These are phyloP conservation scores for Striga asiatica DNA, from an alignment of 257 asterid species.

Conservation along the genomic window DNA sequence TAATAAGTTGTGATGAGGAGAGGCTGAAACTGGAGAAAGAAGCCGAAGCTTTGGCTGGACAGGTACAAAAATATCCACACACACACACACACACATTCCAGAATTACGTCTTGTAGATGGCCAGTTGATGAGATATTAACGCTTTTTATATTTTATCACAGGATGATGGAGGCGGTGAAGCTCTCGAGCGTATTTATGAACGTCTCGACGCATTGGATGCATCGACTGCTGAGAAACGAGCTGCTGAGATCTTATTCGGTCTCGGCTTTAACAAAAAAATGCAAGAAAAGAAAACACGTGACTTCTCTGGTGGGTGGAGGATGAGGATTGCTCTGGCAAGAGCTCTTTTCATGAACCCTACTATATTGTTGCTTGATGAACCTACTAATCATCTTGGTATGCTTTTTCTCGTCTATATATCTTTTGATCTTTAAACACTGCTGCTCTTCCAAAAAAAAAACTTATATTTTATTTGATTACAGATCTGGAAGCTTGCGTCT, in stretches of 20 bases:
- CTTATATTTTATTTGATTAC: slow-evolving; percentile 9
- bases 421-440: too few species aligned
- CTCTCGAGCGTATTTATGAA: slow-evolving; percentile 81
- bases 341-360: slow-evolving; percentile 94
- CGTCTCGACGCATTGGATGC: slow-evolving; percentile 89
- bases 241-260: slow-evolving; percentile 90
- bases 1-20: slow-evolving; percentile 90
- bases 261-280: slow-evolving; percentile 86
- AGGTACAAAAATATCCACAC: slow-evolving; percentile 29
- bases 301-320: slow-evolving; percentile 99
- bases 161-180: slow-evolving; percentile 97
- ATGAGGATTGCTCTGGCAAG: slow-evolving; percentile 98
- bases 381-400: slow-evolving; percentile 98
- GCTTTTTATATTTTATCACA: slow-evolving; percentile 15
- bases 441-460: too few species aligned
- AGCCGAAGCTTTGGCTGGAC: slow-evolving; percentile 68
- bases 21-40: slow-evolving; percentile 75
- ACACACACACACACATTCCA: not conserved
- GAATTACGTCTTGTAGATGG: not conserved
- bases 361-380: slow-evolving; percentile 87
- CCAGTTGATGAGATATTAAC: not conserved
- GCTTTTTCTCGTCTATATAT: not conserved
- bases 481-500: slow-evolving; percentile 97
- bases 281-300: slow-evolving; percentile 90
- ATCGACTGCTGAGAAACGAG: slow-evolving; percentile 93